Conservation (phyloP, 306 rosid genomes). For the Citrullus mucosospermus region DNA sequence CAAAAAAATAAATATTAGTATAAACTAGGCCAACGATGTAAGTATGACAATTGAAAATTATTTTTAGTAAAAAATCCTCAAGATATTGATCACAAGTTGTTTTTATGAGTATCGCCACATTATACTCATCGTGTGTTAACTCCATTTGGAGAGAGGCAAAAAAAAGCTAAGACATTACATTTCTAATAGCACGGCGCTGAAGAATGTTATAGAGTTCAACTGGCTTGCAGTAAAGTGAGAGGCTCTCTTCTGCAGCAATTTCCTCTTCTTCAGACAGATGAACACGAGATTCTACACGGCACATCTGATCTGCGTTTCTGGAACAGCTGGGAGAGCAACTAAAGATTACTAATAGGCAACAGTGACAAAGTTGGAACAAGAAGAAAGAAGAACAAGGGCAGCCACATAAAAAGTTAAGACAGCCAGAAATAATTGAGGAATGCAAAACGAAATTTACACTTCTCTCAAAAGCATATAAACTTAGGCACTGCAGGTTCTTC, state of each 20-base stretch:
- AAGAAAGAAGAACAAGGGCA: not conserved
- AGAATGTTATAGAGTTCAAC: slow-evolving; percentile 69
- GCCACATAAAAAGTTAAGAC: not conserved
- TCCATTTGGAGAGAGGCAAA: not conserved
- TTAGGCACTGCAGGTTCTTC: not conserved
- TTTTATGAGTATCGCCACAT: not conserved
- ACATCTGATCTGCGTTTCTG: slow-evolving; percentile 34
- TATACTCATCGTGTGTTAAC: not conserved
- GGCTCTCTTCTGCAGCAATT: slow-evolving; percentile 50
- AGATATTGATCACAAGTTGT: not conserved
- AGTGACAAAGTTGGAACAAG: not conserved
- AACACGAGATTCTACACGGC: slow-evolving; percentile 29
- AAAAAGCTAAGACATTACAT: slow-evolving; percentile 24
- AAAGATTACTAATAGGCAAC: not conserved
- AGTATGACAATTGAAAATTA: not conserved
- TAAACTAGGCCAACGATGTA: not conserved
- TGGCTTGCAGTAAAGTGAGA: slow-evolving; percentile 67
- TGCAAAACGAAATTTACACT: not conserved
- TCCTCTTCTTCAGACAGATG: slow-evolving; percentile 57
- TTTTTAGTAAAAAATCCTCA: not conserved
- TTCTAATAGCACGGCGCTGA: slow-evolving; percentile 35
- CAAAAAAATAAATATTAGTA: not conserved
- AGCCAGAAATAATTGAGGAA: not conserved
- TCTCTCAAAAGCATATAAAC: not conserved
- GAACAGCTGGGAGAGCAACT: slow-evolving; percentile 26